These are phyloP conservation scores for Fusarium sp. DNA, from an alignment of 2,329 filamentous ascomycete species.

Conservation along the genomic window DNA sequence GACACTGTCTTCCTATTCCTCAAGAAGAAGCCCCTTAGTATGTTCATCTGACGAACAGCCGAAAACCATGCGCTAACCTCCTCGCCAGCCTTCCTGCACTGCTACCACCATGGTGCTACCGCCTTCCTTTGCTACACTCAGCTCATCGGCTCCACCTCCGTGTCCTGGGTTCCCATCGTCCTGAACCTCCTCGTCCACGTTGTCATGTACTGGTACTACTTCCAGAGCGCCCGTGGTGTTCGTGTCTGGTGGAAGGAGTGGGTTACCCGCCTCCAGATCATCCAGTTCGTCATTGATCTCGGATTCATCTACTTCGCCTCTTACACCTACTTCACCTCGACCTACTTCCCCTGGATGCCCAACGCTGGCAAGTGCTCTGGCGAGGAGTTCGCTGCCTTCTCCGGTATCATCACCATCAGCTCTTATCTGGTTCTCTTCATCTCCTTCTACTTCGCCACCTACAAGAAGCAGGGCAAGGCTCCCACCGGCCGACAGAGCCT, in stretches of 20 bases:
- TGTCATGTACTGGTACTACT: constrained; percentile 99
- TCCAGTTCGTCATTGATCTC: constrained; percentile 96
- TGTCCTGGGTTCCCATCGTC: constrained; percentile 93
- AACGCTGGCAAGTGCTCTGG: constrained; percentile 88
- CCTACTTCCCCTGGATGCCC: constrained; percentile 86
- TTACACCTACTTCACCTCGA: constrained; percentile 97
- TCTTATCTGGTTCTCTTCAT: constrained; percentile 99
- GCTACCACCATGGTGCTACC: constrained; percentile 97
- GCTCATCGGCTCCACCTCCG: constrained; percentile 88
- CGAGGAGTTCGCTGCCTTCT: constrained; percentile 95
- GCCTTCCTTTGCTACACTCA: constrained; percentile 98
- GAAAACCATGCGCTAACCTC: constrained; percentile 43
- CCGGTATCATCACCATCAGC: constrained; percentile 89
- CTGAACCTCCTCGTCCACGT: constrained; percentile 95
- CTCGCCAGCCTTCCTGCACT: constrained; percentile 87
- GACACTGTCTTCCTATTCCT: constrained; percentile 97
- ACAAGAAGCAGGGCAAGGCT: constrained; percentile 85
- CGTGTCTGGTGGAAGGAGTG: constrained; percentile 99
- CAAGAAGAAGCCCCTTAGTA: constrained; percentile 96
- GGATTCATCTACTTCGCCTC: constrained; percentile 99
- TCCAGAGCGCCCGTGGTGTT: constrained; percentile 95
- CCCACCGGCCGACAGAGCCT: constrained; percentile 82
- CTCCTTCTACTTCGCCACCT: constrained; percentile 97
- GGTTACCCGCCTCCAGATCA: constrained; percentile 97
- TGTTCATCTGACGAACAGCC: constrained; percentile 16